phyloP scores from a whole-genome alignment of 1,139 yeast genomes.

The Pichia norvegensis region DNA sequence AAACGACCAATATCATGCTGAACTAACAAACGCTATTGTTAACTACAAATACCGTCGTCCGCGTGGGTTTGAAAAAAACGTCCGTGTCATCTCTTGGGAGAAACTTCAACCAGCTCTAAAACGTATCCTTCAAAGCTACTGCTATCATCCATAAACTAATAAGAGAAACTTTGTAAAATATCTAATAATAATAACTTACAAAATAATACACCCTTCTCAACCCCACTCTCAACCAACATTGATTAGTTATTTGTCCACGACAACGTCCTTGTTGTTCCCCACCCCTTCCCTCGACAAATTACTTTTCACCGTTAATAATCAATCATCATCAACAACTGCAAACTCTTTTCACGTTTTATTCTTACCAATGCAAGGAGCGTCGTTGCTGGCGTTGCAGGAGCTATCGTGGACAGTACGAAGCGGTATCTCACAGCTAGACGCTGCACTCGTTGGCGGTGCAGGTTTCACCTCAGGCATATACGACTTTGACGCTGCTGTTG shows the following conservation, averaged over 20 bases:
- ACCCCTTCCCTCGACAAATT: background rate
- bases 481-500: conserved; percentile 23
- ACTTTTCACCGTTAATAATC: no score
- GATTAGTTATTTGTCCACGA: no score
- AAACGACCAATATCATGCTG: no score
- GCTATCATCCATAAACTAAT: conserved; percentile 23
- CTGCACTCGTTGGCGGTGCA: conserved; percentile 12
- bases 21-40: conserved; percentile 49
- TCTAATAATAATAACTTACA: background rate
- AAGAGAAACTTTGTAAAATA: no score
- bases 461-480: conserved; percentile 22
- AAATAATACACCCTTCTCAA: background rate
- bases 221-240: background rate
- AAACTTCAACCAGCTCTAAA: conserved; percentile 50
- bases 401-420: background rate
- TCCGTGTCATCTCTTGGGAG: conserved; percentile 54
- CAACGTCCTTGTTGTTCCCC: background rate
- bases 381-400: background rate
- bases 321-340: no score
- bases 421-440: conserved; percentile 8
- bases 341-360: background rate
- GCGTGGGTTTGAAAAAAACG: conserved; percentile 61
- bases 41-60: conserved; percentile 57
- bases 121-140: conserved; percentile 59
- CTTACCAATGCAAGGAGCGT: background rate